Conservation (phyloP, 2,329 filamentous ascomycete species). For the Phaeosphaeriaceae sp. region DNA sequence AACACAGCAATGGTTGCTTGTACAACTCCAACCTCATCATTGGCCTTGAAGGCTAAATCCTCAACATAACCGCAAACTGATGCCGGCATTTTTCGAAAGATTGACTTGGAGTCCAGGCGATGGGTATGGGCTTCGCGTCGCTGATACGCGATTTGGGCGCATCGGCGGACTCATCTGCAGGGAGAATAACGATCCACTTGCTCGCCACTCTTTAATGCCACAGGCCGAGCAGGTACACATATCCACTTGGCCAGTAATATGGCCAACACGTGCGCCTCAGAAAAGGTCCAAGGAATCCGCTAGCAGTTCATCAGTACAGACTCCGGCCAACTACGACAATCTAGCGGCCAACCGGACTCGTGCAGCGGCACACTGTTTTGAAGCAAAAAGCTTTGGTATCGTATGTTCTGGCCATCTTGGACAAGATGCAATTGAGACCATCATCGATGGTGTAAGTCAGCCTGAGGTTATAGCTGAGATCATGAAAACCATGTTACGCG, state of each 20-base stretch:
- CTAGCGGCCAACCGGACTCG: conserved; percentile 60
- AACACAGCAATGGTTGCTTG: conserved; percentile 54
- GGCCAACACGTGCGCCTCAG: conserved; percentile 54
- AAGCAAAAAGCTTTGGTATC: conserved; percentile 64
- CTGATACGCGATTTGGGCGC: conserved; percentile 54
- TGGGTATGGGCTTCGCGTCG: conserved; percentile 57
- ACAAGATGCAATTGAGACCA: conserved; percentile 46
- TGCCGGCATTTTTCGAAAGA: conserved; percentile 65
- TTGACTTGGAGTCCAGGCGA: conserved; percentile 62
- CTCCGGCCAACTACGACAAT: conserved; percentile 58
- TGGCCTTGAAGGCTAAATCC: conserved; percentile 50
- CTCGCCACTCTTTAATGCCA: conserved; percentile 59
- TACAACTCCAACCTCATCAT: conserved; percentile 62
- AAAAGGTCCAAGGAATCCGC: not conserved
- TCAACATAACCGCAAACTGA: conserved; percentile 61
- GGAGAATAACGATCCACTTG: conserved; percentile 65
- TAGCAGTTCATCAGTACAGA: not conserved
- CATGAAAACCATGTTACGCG: conserved; percentile 50
- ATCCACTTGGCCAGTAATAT: conserved; percentile 62
- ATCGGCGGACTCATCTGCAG: conserved; percentile 62
- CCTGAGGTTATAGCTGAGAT: conserved; percentile 37
- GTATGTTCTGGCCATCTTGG: conserved; percentile 56
- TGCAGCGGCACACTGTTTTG: conserved; percentile 63
- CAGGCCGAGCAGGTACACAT: conserved; percentile 64
- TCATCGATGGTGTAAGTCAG: conserved; percentile 38